Evolutionary conservation across 805 yeast species (phyloP).

Genomic region (Candida ulmi): DNA sequence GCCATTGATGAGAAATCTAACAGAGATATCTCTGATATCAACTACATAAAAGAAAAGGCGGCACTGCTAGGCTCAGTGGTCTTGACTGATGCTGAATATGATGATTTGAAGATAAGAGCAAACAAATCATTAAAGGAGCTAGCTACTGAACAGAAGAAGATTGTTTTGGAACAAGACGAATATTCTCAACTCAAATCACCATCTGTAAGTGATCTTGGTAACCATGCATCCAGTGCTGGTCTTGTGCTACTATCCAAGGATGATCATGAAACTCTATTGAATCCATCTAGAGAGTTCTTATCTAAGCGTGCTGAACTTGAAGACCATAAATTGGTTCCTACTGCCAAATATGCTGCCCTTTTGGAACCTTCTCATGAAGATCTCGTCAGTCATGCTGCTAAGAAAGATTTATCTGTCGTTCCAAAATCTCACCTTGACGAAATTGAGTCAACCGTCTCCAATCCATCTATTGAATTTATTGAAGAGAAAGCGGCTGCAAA

Average conservation of each 20-base stretch:
- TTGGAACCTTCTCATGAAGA: background rate
- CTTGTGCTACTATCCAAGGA: constrained; percentile 6
- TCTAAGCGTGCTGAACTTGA: constrained; percentile 17
- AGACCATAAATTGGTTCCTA: constrained; percentile 11
- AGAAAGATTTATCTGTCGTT: background rate
- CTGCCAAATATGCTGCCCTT: constrained; percentile 1
- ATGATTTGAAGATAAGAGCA: constrained; percentile 10
- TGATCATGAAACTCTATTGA: constrained; percentile 4
- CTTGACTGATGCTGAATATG: constrained; percentile 4
- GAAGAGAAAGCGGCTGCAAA: constrained; percentile 3
- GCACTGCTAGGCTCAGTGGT: background rate
- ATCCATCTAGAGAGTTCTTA: constrained; percentile 20
- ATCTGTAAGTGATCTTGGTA: constrained; percentile 1
- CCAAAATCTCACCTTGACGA: background rate
- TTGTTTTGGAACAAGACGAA: constrained; percentile 5
- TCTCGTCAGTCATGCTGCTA: background rate
- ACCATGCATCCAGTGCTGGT: constrained; percentile 7
- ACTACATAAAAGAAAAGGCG: constrained; percentile 3
- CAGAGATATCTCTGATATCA: constrained; percentile 6
- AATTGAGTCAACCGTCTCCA: background rate
- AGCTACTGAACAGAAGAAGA: constrained; percentile 11
- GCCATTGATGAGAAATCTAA: no score
- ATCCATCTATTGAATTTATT: constrained; percentile 4
- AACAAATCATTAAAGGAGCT: constrained; percentile 14
- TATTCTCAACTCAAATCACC: constrained; percentile 3